Base-by-base conservation (phyloP, 495 filamentous ascomycete genomes). In the Mycothermus thermophilus region DNA sequence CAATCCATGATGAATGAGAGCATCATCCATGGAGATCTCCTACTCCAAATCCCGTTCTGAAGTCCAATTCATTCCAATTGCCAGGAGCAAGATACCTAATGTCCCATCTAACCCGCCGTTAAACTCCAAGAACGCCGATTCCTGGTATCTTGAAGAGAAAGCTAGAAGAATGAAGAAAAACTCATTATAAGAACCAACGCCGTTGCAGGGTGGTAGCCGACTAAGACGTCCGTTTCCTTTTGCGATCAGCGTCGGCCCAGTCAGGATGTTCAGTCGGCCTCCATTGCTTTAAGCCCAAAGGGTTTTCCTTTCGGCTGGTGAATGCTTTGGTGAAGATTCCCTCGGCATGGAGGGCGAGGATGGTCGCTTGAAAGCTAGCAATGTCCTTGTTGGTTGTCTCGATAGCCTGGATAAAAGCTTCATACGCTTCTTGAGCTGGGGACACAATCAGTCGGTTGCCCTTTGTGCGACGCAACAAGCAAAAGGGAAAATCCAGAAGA, bases 201-300 rank as follows among this genome's bases (percentile, higher is more conserved):
- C n/a, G n/a, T n/a, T n/a, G n/a, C n/a, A n/a, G n/a, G n/a, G n/a
- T n/a, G 17, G 8, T 8, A 33, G 4, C 4, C 9, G 4, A 22
- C 11, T 23, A n/a, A 18, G 15, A 10, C 17, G 5, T 30, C 13
- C 27, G 9, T 3, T 9, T 10, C 8, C 29, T 14, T 5, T 45
- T 45, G 12, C 17, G 30, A 9, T 36, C 30, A 5, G 29, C 21
- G 26, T 34, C 30, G 16, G 59, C 46, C 67, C 67, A 71, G 24
- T 64, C 57, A 0, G 67, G 64, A 37, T 72, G 54, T 7, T 72
- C 64, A 14, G 46, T 55, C 3, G 60, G 52, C 14, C 49, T 51
- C 68, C 69, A 74, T 19, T 60, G 57, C 41, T 57, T 65, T 34
- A 72, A 65, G 10, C 62, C 65, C 28, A 55, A 54, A 0, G 64